Percentiles rank a stretch among this genome's conserved stretches.
Conservation (phyloP, 345 rosid genomes). For the Aethionema arabicum region DNA sequence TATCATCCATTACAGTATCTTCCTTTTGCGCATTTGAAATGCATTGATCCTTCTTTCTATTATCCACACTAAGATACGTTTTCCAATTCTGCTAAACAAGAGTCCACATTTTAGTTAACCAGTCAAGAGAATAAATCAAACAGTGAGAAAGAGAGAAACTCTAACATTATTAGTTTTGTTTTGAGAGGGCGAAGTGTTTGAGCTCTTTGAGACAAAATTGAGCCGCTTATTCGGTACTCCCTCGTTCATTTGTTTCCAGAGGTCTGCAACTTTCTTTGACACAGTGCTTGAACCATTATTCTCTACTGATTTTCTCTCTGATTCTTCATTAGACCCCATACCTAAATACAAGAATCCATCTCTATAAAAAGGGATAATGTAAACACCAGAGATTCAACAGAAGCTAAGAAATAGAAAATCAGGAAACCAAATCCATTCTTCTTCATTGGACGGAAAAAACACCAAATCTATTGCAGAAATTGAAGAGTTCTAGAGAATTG, state of each 20-base stretch:
- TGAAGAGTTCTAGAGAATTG: too few relatives aligned
- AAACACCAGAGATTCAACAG: too few relatives aligned
- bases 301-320: conserved; percentile 1
- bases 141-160: background rate
- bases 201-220: conserved; percentile 30
- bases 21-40: conserved; percentile 29
- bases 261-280: conserved; percentile 38
- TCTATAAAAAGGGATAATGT: conserved; percentile 22
- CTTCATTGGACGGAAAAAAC: too few relatives aligned
- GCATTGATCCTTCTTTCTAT: conserved; percentile 21
- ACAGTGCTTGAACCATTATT: conserved; percentile 39
- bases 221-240: conserved; percentile 28
- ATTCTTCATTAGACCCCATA: conserved; percentile 31
- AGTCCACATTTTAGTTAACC: background rate
- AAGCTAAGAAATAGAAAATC: too few relatives aligned
- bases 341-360: conserved; percentile 40
- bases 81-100: conserved; percentile 27
- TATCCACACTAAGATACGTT: conserved; percentile 28
- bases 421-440: too few relatives aligned
- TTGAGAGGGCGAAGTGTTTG: conserved; percentile 28
- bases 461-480: too few relatives aligned
- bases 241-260: conserved; percentile 38
- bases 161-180: conserved; percentile 40
- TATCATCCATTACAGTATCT: conserved; percentile 33
- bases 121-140: background rate